phyloP scores from a whole-genome alignment of 2,329 filamentous ascomycete species.

The Periconia sp. region DNA sequence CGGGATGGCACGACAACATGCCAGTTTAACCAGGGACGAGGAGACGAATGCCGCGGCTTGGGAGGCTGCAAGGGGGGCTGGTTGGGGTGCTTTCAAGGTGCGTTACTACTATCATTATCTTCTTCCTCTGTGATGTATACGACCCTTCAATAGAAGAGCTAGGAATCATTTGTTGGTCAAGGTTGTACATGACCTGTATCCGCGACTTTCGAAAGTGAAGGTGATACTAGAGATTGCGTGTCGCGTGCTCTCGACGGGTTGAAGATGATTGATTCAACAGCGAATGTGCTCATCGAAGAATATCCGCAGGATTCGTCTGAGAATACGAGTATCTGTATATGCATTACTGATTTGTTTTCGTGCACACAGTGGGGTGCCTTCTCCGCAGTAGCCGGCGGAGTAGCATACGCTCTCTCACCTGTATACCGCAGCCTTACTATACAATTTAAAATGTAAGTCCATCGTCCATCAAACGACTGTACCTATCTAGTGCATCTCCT shows the following conservation, averaged over 20 bases:
- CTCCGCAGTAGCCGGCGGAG: conserved; percentile 61
- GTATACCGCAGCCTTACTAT: conserved; percentile 63
- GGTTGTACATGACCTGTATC: neutral
- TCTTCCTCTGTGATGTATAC: neutral
- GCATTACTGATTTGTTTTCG: neutral
- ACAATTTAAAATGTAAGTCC: conserved; percentile 38
- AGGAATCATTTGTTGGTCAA: no score
- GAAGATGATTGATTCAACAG: no score
- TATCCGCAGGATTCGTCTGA: no score
- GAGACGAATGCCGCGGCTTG: conserved; percentile 71
- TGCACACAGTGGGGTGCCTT: conserved; percentile 65
- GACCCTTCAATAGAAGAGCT: neutral
- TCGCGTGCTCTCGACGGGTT: no score
- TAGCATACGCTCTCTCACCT: conserved; percentile 67
- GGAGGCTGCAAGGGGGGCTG: conserved; percentile 69
- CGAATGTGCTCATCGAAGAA: no score
- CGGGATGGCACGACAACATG: conserved; percentile 52
- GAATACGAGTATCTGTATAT: no score
- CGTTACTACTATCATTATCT: conserved; percentile 9
- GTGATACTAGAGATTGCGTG: neutral
- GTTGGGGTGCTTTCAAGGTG: conserved; percentile 67
- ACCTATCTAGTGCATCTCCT: neutral
- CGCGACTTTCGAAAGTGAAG: neutral
- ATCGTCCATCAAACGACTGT: no score
- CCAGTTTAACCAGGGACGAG: conserved; percentile 59